These are phyloP conservation scores for Pichia terricola DNA, from an alignment of 1,139 yeast species.

Conservation along the genomic window DNA sequence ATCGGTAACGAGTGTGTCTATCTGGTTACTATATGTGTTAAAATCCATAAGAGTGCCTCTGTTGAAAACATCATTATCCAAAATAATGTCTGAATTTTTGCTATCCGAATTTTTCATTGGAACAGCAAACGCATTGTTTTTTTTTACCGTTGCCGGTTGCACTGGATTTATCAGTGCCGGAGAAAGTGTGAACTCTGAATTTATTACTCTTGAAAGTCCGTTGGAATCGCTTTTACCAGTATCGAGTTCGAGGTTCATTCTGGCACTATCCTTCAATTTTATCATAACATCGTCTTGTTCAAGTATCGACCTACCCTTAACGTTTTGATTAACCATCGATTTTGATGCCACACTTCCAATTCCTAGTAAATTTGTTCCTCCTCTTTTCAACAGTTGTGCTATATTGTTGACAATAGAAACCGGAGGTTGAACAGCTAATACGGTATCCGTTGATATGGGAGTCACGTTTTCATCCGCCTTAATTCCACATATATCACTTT, in stretches of 20 bases:
- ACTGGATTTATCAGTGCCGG: neutral
- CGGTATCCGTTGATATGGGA: no score
- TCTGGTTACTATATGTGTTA: conserved; percentile 1
- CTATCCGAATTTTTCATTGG: neutral
- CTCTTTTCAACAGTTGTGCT: conserved; percentile 2
- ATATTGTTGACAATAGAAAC: neutral
- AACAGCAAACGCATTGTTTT: neutral
- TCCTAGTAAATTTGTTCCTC: conserved; percentile 8
- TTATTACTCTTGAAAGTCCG: conserved; percentile 8
- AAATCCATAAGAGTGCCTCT: conserved; percentile 9
- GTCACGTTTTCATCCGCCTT: no score
- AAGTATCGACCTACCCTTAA: conserved; percentile 2
- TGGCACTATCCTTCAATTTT: neutral
- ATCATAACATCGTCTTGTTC: conserved; percentile 9
- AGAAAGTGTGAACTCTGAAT: conserved; percentile 7
- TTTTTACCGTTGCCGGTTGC: conserved; percentile 2
- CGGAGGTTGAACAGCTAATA: neutral
- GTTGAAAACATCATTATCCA: conserved; percentile 2
- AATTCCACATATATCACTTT: no score
- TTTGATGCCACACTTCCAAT: conserved; percentile 1
- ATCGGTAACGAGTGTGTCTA: conserved; percentile 6
- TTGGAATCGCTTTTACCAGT: conserved; percentile 3
- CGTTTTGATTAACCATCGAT: neutral
- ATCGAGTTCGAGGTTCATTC: neutral
- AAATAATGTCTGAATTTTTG: neutral